A percentile compares a stretch with the other conserved stretches of the same genome.
phyloP scores from a whole-genome alignment of 2,329 filamentous ascomycete genomes.

The Botryotinia convoluta region DNA sequence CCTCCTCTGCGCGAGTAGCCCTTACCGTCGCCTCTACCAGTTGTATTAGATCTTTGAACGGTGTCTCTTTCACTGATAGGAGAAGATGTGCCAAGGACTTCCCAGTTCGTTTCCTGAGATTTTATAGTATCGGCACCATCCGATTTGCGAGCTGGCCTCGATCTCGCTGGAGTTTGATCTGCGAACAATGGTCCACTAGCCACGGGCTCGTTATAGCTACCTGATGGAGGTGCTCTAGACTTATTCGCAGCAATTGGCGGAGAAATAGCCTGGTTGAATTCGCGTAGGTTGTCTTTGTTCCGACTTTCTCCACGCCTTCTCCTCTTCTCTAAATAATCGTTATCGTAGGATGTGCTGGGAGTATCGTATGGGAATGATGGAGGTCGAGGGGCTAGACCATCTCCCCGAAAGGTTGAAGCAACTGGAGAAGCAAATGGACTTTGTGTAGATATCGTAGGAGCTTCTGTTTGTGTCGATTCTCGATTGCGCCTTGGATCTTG shows the following conservation, averaged over 20 bases:
- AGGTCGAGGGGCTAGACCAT: slow-evolving; percentile 57
- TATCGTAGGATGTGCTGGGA: slow-evolving; percentile 35
- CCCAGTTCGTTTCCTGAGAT: slow-evolving; percentile 29
- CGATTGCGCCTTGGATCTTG: slow-evolving; percentile 39
- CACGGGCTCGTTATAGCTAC: slow-evolving; percentile 54
- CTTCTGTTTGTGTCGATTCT: slow-evolving; percentile 56
- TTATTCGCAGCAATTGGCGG: slow-evolving; percentile 58
- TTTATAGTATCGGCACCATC: slow-evolving; percentile 30
- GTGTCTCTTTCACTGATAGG: slow-evolving; percentile 16
- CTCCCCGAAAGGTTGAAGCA: slow-evolving; percentile 48
- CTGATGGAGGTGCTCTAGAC: slow-evolving; percentile 54
- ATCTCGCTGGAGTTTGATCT: slow-evolving; percentile 35
- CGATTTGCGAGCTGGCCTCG: slow-evolving; percentile 35
- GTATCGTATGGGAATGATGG: slow-evolving; percentile 53
- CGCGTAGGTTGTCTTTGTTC: slow-evolving; percentile 44
- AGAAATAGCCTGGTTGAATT: slow-evolving; percentile 31
- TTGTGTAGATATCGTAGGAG: slow-evolving; percentile 56
- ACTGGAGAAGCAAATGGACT: slow-evolving; percentile 57
- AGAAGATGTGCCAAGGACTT: slow-evolving; percentile 23
- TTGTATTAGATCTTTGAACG: slow-evolving; percentile 8
- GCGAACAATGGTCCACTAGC: slow-evolving; percentile 41
- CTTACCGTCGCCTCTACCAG: slow-evolving; percentile 30
- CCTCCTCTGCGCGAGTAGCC: slow-evolving; percentile 22
- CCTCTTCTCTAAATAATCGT: slow-evolving; percentile 46
- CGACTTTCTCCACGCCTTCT: slow-evolving; percentile 43